phyloP scores from a whole-genome alignment of 176 grass and related monocot genomes.

The Stipa capillata region DNA sequence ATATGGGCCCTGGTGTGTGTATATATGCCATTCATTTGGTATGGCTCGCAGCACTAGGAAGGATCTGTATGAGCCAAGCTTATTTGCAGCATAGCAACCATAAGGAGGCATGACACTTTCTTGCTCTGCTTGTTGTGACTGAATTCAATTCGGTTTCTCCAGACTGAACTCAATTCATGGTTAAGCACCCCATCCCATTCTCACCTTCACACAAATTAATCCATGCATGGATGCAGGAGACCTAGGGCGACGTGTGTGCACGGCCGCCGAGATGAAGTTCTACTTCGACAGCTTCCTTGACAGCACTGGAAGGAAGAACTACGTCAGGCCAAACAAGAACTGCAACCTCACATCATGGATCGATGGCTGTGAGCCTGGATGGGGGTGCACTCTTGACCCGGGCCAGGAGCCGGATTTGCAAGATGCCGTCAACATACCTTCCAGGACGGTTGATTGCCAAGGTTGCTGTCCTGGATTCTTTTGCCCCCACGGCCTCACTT shows the following conservation, averaged over 20 bases:
- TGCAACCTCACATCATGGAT: slow-evolving; percentile 88
- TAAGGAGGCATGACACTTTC: not conserved
- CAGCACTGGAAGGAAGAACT: slow-evolving; percentile 49
- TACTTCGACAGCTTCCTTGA: slow-evolving; percentile 74
- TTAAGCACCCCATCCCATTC: not conserved
- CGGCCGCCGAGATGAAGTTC: slow-evolving; percentile 80
- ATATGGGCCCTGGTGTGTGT: too few relatives aligned
- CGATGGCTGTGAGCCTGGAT: slow-evolving; percentile 80
- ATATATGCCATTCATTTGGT: too few relatives aligned
- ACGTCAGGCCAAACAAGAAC: slow-evolving; percentile 79
- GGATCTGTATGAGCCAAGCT: too few relatives aligned
- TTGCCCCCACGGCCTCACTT: slow-evolving; percentile 84
- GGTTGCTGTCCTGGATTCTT: slow-evolving; percentile 84
- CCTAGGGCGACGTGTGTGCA: slow-evolving; percentile 59
- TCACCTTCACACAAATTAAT: not conserved
- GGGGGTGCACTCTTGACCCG: slow-evolving; percentile 42
- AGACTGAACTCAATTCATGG: not conserved
- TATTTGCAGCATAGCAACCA: not conserved
- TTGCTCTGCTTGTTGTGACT: too few relatives aligned
- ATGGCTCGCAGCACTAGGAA: too few relatives aligned
- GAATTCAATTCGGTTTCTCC: too few relatives aligned
- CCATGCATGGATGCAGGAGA: slow-evolving; percentile 48
- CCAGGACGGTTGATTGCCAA: slow-evolving; percentile 34
- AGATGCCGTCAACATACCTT: slow-evolving; percentile 46
- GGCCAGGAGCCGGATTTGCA: slow-evolving; percentile 36